Base-by-base conservation (phyloP, 1,284 basidiomycete species). In the Polyporus tsugae region DNA sequence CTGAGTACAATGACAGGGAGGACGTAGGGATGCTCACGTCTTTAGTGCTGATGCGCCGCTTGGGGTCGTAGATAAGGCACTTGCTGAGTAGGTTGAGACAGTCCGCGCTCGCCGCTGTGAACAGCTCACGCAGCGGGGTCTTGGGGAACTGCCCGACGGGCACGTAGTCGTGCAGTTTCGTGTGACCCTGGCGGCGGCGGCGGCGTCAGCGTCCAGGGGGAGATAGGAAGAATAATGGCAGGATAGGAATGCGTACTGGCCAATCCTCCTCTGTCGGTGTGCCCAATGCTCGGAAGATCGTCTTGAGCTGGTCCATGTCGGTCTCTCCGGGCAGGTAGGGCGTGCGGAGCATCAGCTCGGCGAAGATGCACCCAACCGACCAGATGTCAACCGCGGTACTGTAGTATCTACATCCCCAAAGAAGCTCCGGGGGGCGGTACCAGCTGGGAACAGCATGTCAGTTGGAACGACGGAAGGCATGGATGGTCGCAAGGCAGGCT, bases 241-340 rank as follows among this genome's bases (percentile, higher is more conserved):
- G 35, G 7, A 4, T 2, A 9, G 10, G 35, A 35, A 42, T 41
- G 22, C 87, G 67, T 80, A 96, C 94, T 1, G 97, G 97, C 98
- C 98, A 99, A 35, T 99, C 97, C 63, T 95, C 91, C 76, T 99
- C 96, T 0, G 95, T 95, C 0, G 98, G 98, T 5, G 96, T 97
- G 0, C 98, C 98, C 22, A 99, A 86, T 0, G 97, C 97, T 52
- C 93, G 91, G 79, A 98, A 99, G 69, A 92, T 98, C 38, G 94
- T 96, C 76, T 95, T 97, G 35, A 99, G 82, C 79, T 99, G 98
- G 77, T 98, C 97, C 85, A 98, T 93, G 78, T 99, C 98, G 63
- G 90, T 94, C 75, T 99, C 96, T 13, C 96, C 96, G 0, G 96
- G 91, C 39, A 98, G 86, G 77, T 97, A 98, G 1, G 96, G 96